A percentile compares a stretch with the other conserved stretches of the same genome.
phyloP scores from a whole-genome alignment of 2,329 filamentous ascomycete genomes.

The Colletotrichum cordylinicola region DNA sequence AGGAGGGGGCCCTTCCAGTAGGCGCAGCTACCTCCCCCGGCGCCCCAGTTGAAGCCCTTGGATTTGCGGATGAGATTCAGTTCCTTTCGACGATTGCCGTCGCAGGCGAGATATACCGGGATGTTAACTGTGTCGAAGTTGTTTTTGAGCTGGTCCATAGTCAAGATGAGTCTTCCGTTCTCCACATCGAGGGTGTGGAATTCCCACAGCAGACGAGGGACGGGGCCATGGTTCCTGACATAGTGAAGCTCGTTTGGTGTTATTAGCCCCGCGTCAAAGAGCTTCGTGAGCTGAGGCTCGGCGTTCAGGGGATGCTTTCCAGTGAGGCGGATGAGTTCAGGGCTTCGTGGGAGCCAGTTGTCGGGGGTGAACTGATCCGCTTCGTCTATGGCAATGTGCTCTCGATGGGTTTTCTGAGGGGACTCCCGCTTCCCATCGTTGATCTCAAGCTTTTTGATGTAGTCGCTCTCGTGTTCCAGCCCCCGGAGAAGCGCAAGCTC shows the following conservation, averaged over 20 bases:
- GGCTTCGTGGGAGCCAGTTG: conserved; percentile 56
- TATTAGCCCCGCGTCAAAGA: conserved; percentile 53
- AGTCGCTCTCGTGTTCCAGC: conserved; percentile 49
- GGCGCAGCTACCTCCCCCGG: conserved; percentile 51
- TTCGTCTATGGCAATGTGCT: conserved; percentile 34
- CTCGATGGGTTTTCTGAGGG: conserved; percentile 24
- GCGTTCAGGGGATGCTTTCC: conserved; percentile 60
- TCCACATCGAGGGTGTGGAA: conserved; percentile 51
- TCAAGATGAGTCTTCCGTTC: conserved; percentile 39
- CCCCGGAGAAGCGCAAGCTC: conserved; percentile 46
- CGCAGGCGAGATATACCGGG: conserved; percentile 52
- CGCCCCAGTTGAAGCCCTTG: conserved; percentile 54
- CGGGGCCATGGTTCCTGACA: conserved; percentile 58
- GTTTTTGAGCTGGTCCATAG: conserved; percentile 48
- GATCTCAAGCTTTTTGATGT: conserved; percentile 41
- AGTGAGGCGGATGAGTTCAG: conserved; percentile 52
- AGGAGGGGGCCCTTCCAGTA: conserved; percentile 56
- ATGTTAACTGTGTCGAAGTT: conserved; percentile 53
- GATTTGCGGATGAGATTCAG: conserved; percentile 54
- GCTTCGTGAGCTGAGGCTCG: conserved; percentile 45
- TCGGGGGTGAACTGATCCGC: conserved; percentile 57
- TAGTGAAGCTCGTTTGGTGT: conserved; percentile 58
- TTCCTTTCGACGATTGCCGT: conserved; percentile 56
- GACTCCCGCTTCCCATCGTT: conserved; percentile 38
- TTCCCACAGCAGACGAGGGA: conserved; percentile 56